Conservation (phyloP, 257 asterid species). For the Handroanthus guayacan region DNA sequence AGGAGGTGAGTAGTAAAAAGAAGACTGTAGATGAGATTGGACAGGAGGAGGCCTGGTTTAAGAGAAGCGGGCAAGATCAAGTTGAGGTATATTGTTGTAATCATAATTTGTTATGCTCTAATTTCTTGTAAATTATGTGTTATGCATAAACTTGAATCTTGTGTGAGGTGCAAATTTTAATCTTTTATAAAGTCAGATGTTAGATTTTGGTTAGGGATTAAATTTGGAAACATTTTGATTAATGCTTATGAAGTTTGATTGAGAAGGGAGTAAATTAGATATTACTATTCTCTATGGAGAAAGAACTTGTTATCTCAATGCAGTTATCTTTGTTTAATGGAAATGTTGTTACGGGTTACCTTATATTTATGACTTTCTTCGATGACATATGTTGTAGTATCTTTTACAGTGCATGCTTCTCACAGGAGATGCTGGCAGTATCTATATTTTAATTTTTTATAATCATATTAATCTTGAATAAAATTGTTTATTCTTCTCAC, state of each 20-base stretch:
- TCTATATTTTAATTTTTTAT: not conserved
- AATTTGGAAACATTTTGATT: not conserved
- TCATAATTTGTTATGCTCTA: slow-evolving; percentile 5
- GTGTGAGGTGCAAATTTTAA: not conserved
- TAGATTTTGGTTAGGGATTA: not conserved
- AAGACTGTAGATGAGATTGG: slow-evolving; percentile 84
- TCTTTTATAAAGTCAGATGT: not conserved
- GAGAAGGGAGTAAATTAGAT: slow-evolving; percentile 17
- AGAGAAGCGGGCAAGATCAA: slow-evolving; percentile 43
- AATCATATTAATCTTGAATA: slow-evolving; percentile 18
- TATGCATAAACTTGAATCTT: not conserved
- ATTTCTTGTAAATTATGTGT: not conserved
- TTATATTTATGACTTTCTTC: not conserved
- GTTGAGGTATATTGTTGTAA: slow-evolving; percentile 60
- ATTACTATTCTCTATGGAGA: not conserved
- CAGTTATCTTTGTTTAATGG: not conserved
- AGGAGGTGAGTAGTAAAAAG: slow-evolving; percentile 47
- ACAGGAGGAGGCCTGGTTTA: slow-evolving; percentile 94
- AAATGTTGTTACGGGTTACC: not conserved
- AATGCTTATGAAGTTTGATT: not conserved
- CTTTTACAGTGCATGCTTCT: not conserved
- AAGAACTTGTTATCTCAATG: too few relatives aligned
- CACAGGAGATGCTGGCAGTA: not conserved
- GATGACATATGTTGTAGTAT: not conserved
- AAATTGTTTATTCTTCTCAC: slow-evolving; percentile 32